Evolutionary conservation across 495 filamentous ascomycete species (phyloP), one percentile per base, ranked within the genome.

Genomic region (Polyplosphaeria fusca): DNA sequence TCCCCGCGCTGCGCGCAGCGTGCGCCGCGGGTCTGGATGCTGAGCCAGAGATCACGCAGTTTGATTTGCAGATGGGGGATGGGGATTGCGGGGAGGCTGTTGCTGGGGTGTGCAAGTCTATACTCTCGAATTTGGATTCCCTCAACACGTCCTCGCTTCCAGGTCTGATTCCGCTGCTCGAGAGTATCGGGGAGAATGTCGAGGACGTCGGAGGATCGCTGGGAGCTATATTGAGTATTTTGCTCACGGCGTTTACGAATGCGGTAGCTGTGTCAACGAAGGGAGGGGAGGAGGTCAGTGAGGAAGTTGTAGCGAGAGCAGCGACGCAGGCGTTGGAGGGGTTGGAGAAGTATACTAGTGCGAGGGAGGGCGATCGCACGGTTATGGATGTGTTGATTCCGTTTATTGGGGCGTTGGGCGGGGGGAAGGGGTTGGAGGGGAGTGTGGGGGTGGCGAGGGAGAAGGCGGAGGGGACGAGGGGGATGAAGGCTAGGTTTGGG

Each of bases 51-150:
- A 68, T 85, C 30, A 85, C 82, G 1, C 77, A 76, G 56, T 85
- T 76, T 76, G 82, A 85, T 67, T 79, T 79, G 25, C 68, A 81
- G 49, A 85, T 85, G 82, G 82, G 82, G 28, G 82, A 85, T 65
- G 82, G 82, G 9, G 82, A 85, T 64, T 85, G 82, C 62, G 82
- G 82, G 20, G 76, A 84, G 70, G 81, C 80, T 13, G 74, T 85
- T 7, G 73, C 80, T 57, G 76, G 52, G 12, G 64, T 71, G 44
- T 71, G 69, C 64, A 66, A 67, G 39, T 58, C 66, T 13, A 63
- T 73, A 5, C 47, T 70, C 16, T 32, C 46, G 13, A 69, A 69
- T 25, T 39, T 73, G 19, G 63, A 67, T 43, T 35, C 49, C 16
- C 50, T 64, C 3, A 35, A 65, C 1, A 50, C 45, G 11, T 50